Evolutionary conservation across 1,139 yeast species (phyloP).

Genomic region (Suhomyces coccinellae): DNA sequence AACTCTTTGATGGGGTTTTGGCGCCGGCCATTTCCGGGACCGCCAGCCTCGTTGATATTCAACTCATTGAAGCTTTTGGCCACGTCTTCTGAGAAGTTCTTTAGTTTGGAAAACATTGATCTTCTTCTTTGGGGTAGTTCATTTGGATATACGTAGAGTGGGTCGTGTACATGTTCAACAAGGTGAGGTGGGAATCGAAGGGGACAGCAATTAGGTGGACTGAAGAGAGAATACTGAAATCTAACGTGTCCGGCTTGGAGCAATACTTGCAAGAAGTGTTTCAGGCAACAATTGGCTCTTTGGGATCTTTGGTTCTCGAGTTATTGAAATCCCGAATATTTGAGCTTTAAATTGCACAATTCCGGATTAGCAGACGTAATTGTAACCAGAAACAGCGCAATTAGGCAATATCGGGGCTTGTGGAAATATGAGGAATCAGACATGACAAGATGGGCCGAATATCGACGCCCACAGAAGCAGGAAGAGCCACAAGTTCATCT

Average conservation of each 20-base stretch:
- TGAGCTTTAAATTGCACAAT: too few relatives aligned
- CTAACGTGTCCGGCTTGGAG: not conserved
- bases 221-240: too few relatives aligned
- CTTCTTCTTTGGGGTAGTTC: not conserved
- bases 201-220: too few relatives aligned
- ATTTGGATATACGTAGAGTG: not conserved
- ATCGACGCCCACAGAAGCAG: too few relatives aligned
- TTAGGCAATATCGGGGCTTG: too few relatives aligned
- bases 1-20: slow-evolving; percentile 31
- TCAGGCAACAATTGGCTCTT: not conserved
- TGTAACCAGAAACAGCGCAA: too few relatives aligned
- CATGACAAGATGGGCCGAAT: too few relatives aligned
- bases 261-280: too few relatives aligned
- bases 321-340: not conserved
- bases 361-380: too few relatives aligned
- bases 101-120: slow-evolving; percentile 59
- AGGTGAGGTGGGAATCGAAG: too few relatives aligned
- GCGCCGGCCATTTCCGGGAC: slow-evolving; percentile 15
- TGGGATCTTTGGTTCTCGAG: not conserved
- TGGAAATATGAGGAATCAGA: too few relatives aligned
- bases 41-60: slow-evolving; percentile 13
- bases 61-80: slow-evolving; percentile 42
- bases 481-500: not conserved
- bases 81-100: slow-evolving; percentile 60
- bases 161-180: not conserved